Conservation (phyloP, 148 eudicot genomes). For the Chenopodium suecicum region DNA sequence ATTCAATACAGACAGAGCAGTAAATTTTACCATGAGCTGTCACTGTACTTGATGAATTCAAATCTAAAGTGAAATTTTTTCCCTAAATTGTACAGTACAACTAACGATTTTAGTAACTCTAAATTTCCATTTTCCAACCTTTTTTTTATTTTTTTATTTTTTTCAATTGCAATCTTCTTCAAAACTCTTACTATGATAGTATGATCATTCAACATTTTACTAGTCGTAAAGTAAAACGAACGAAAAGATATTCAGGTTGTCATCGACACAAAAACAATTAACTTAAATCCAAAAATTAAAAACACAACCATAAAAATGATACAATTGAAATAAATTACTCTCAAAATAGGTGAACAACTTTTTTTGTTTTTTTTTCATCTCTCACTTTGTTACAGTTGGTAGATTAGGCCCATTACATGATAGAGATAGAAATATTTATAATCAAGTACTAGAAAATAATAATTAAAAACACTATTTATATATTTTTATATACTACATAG, state of each 20-base stretch:
- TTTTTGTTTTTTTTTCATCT: neutral
- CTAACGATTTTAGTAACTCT: neutral
- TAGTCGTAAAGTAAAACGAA: no score
- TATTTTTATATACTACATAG: conserved; percentile 1
- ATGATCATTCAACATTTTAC: no score
- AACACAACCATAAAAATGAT: neutral
- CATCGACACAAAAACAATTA: no score
- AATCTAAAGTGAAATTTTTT: neutral
- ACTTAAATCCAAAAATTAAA: neutral
- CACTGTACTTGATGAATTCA: conserved; percentile 17
- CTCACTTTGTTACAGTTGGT: neutral
- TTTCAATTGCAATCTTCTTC: no score
- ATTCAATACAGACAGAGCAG: conserved; percentile 24
- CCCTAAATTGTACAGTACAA: neutral
- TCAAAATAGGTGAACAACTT: neutral
- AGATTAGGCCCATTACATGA: conserved; percentile 8
- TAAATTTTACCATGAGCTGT: conserved; percentile 29
- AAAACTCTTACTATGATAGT: no score
- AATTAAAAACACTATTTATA: conserved; percentile 1
- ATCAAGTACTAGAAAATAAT: neutral
- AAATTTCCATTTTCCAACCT: neutral
- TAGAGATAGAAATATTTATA: neutral
- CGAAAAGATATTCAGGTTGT: no score
- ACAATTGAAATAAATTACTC: conserved; percentile 4
- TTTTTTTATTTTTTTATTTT: no score